A percentile compares a stretch with the other conserved stretches of the same genome.
These are phyloP conservation scores for Aspergillus udagawae DNA, from an alignment of 2,329 filamentous ascomycete species.

Conservation along the genomic window DNA sequence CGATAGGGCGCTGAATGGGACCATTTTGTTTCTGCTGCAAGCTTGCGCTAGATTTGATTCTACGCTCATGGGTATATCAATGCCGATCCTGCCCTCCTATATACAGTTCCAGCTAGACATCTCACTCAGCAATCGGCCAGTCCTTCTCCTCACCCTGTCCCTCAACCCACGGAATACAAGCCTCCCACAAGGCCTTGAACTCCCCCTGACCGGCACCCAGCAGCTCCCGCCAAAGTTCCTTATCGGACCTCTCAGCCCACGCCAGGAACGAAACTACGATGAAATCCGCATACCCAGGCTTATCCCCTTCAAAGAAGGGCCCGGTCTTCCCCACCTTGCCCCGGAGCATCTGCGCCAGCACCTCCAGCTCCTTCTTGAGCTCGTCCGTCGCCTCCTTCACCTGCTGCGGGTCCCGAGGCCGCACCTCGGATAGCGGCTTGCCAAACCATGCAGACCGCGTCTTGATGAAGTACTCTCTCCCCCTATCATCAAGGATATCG, in stretches of 20 bases:
- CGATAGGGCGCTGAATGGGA: constrained; percentile 6
- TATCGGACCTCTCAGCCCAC: constrained; percentile 23
- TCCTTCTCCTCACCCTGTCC: constrained; percentile 33
- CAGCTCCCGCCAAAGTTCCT: constrained; percentile 20
- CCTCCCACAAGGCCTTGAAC: constrained; percentile 25
- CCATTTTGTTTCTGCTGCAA: neutral
- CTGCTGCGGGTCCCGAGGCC: constrained; percentile 18
- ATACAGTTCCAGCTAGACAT: neutral
- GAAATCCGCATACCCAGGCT: constrained; percentile 29
- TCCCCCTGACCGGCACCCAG: constrained; percentile 25
- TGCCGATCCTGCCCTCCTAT: neutral
- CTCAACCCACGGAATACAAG: constrained; percentile 27
- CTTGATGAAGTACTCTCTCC: constrained; percentile 26
- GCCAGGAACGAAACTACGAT: constrained; percentile 21
- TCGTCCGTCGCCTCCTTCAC: constrained; percentile 16
- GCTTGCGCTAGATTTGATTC: neutral
- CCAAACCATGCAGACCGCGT: constrained; percentile 25
- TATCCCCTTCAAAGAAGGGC: constrained; percentile 33
- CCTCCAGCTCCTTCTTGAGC: constrained; percentile 16
- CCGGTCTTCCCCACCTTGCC: constrained; percentile 28
- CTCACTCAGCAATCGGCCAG: constrained; percentile 21
- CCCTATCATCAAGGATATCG: constrained; percentile 24
- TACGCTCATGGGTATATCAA: neutral
- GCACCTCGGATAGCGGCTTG: constrained; percentile 26
- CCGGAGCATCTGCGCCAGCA: constrained; percentile 24